Evolutionary conservation across 2,329 filamentous ascomycete genomes (phyloP).

Genomic region (Paecilomyces fulvus): DNA sequence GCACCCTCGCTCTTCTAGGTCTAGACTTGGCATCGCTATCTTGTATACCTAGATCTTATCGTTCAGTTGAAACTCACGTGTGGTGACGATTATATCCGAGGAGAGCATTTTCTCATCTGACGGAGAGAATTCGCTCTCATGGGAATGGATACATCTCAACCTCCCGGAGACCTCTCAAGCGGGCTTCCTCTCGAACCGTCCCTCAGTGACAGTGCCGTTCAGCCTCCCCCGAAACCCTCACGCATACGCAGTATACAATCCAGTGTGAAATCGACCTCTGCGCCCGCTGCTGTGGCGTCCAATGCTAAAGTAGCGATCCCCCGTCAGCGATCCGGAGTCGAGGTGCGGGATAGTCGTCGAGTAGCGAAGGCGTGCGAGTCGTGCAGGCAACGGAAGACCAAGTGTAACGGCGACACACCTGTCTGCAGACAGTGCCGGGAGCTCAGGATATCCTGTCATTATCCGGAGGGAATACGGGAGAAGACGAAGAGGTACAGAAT

Average conservation of each 20-base stretch:
- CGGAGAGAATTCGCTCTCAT: neutral
- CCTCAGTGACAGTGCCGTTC: neutral
- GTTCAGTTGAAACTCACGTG: too few relatives aligned
- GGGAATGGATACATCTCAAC: neutral
- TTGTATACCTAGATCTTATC: too few relatives aligned
- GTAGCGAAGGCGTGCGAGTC: constrained; percentile 34
- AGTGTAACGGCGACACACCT: constrained; percentile 36
- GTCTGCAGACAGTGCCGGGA: constrained; percentile 33
- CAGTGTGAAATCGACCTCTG: neutral
- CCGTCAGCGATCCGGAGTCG: constrained; percentile 12
- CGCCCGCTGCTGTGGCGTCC: neutral
- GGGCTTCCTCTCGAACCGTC: neutral
- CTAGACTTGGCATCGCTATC: too few relatives aligned
- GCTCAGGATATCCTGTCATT: constrained; percentile 27
- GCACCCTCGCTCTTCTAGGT: too few relatives aligned
- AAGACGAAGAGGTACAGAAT: constrained; percentile 24
- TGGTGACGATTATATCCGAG: too few relatives aligned
- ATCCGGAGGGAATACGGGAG: constrained; percentile 32
- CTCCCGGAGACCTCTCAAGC: neutral
- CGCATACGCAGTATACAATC: neutral
- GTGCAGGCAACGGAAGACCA: constrained; percentile 35
- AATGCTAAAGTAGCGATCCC: constrained; percentile 25
- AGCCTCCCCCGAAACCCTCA: neutral
- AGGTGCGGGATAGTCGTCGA: constrained; percentile 16
- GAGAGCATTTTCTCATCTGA: neutral